Evolutionary conservation across 306 rosid genomes (phyloP), one percentile per base, ranked within the genome.

Genomic region (Hippophae tibetana): DNA sequence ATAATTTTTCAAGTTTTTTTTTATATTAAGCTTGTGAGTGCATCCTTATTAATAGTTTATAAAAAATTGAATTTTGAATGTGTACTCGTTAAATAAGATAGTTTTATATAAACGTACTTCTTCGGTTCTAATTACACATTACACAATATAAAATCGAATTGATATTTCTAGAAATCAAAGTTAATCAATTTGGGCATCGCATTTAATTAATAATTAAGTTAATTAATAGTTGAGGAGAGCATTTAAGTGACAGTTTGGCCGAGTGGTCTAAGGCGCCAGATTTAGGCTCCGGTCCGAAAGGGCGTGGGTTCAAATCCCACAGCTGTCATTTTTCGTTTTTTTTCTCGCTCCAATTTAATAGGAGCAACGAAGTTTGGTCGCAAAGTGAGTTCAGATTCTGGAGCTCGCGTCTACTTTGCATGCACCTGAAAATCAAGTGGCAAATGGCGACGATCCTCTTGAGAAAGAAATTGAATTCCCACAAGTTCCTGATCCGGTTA

Each of bases 221-320:
- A 45, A 45, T 7, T 45, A 45, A 45, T 7, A 45, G 11, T 45
- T 45, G 8, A 7, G 1, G 2, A 0, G 2, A 8, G 4, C 10
- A 5, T 4, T 0, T 6, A 14, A 7, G 7, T 0, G 95, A 86
- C 83, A 75, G 90, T 86, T 86, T 81, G 95, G 95, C 92, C 89
- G 89, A 84, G 89, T 81, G 92, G 95, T 84, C 92, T 84, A 87
- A 81, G 89, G 86, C 84, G 86, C 87, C 95, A 86, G 88, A 86
- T 86, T 83, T 86, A 86, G 88, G 95, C 95, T 84, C 84, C 85
- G 94, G 96, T 82, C 87, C 87, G 90, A 64, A 88, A 80, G 96
- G 94, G 94, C 96, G 87, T 88, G 94, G 90, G 90, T 85, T 85
- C 88, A 85, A 85, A 82, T 85, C 90, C 86, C 86, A 82, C 96